Evolutionary conservation across 192 early-diverging fungal species (phyloP).

Genomic region (Coemansia sp.): DNA sequence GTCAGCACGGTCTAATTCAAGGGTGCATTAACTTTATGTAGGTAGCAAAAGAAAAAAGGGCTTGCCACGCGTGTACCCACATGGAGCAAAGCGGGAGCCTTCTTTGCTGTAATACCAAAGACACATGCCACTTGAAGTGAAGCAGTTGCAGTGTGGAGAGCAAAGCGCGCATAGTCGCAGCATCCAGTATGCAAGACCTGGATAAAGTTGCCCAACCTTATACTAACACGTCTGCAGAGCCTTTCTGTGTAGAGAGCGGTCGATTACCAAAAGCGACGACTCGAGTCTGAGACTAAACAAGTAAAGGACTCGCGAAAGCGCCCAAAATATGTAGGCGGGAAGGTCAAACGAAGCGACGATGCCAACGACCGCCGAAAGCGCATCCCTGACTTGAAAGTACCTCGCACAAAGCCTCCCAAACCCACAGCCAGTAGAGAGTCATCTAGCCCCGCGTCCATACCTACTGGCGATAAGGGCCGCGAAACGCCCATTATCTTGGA

Average conservation of each 20-base stretch:
- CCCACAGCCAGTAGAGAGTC: slow-evolving; percentile 17
- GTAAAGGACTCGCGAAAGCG: slow-evolving; percentile 41
- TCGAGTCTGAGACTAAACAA: slow-evolving; percentile 34
- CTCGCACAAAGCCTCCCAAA: slow-evolving; percentile 20
- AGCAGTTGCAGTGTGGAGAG: neutral
- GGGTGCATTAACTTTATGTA: neutral
- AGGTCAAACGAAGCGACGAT: slow-evolving; percentile 28
- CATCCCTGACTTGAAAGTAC: slow-evolving; percentile 23
- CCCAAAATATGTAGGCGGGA: slow-evolving; percentile 25
- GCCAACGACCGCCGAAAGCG: slow-evolving; percentile 35
- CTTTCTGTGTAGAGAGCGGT: slow-evolving; percentile 32
- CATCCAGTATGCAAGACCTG: neutral
- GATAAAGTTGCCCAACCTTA: neutral
- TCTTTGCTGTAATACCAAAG: too few relatives aligned
- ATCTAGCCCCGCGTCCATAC: slow-evolving; percentile 31
- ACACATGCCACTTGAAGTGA: neutral
- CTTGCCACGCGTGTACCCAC: neutral
- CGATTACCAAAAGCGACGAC: slow-evolving; percentile 46
- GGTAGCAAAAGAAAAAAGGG: neutral
- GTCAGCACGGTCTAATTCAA: neutral
- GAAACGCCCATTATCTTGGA: slow-evolving; percentile 14
- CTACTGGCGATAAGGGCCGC: slow-evolving; percentile 16
- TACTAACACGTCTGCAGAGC: neutral
- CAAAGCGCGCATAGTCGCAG: neutral
- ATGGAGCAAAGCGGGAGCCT: neutral